phyloP scores from a whole-genome alignment of 106 monocot genomes.

The Platanthera zijinensis region DNA sequence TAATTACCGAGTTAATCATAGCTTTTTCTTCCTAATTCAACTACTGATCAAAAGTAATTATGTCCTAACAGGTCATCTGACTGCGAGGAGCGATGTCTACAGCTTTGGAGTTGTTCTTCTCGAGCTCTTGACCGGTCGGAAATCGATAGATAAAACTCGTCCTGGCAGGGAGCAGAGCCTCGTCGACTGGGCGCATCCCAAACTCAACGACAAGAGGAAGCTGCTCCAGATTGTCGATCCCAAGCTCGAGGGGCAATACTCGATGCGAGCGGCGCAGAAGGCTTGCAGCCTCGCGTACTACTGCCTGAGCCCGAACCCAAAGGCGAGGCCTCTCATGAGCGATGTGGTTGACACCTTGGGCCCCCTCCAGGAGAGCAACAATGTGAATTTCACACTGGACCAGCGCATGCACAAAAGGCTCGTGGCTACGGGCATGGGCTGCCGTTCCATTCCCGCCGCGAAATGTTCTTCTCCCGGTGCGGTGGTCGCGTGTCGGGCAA shows the following conservation, averaged over 20 bases:
- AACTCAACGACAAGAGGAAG: constrained; percentile 79
- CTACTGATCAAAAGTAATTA: too few relatives aligned
- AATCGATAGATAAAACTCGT: constrained; percentile 73
- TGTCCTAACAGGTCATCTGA: constrained; percentile 62
- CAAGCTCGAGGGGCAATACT: constrained; percentile 61
- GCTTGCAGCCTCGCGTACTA: constrained; percentile 75
- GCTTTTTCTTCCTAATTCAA: too few relatives aligned
- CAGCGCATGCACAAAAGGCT: constrained; percentile 24
- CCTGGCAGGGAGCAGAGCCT: constrained; percentile 83
- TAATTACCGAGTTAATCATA: too few relatives aligned
- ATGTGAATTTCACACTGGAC: constrained; percentile 12
- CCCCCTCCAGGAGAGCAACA: constrained; percentile 34
- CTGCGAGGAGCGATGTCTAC: constrained; percentile 82
- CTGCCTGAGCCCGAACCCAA: constrained; percentile 73
- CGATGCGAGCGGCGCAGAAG: constrained; percentile 57
- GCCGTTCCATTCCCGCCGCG: constrained; percentile 27
- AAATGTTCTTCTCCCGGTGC: constrained; percentile 33
- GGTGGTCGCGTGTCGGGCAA: constrained; percentile 42
- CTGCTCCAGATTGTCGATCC: constrained; percentile 76
- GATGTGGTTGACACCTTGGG: constrained; percentile 81
- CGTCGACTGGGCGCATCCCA: constrained; percentile 88
- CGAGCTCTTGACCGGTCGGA: constrained; percentile 74
- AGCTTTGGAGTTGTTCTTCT: constrained; percentile 89
- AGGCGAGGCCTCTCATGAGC: constrained; percentile 80
- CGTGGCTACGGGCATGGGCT: constrained; percentile 14